phyloP scores from a whole-genome alignment of 371 early-diverging fungal species.

The Mortierella sp. region DNA sequence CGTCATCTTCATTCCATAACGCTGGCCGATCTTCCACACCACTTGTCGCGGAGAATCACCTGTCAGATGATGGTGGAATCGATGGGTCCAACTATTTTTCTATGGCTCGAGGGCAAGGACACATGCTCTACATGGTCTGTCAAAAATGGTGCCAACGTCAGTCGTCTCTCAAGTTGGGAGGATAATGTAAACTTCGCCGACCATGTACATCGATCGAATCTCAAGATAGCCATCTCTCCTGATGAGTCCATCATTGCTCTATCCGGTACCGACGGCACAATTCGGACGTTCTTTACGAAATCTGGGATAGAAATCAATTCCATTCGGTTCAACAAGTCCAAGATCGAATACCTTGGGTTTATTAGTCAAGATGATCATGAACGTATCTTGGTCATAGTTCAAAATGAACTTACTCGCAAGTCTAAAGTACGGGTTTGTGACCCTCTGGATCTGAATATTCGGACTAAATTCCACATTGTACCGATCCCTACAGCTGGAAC shows the following conservation, averaged over 20 bases:
- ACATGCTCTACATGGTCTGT: not conserved
- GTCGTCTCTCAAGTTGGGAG: not conserved
- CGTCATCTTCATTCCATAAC: not conserved
- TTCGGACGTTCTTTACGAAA: constrained; percentile 36
- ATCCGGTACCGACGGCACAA: constrained; percentile 33
- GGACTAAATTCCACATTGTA: constrained; percentile 12
- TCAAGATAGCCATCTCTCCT: not conserved
- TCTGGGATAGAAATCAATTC: constrained; percentile 33
- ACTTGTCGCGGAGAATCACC: not conserved
- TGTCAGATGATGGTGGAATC: constrained; percentile 1
- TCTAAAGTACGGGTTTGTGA: constrained; percentile 26
- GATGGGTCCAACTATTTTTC: not conserved
- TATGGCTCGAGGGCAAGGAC: not conserved
- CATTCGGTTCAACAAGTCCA: constrained; percentile 18
- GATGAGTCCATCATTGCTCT: constrained; percentile 42
- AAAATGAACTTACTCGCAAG: constrained; percentile 20
- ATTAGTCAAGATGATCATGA: constrained; percentile 11
- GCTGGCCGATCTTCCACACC: not conserved
- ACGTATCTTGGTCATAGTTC: constrained; percentile 23
- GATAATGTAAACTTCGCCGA: no score
- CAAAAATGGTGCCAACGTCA: not conserved
- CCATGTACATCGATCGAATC: not conserved
- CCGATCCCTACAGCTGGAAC: constrained; percentile 37
- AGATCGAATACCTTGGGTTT: constrained; percentile 46
- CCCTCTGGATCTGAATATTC: constrained; percentile 30